phyloP scores from a whole-genome alignment of 2,329 filamentous ascomycete genomes.

The Epichloe aotearoae region DNA sequence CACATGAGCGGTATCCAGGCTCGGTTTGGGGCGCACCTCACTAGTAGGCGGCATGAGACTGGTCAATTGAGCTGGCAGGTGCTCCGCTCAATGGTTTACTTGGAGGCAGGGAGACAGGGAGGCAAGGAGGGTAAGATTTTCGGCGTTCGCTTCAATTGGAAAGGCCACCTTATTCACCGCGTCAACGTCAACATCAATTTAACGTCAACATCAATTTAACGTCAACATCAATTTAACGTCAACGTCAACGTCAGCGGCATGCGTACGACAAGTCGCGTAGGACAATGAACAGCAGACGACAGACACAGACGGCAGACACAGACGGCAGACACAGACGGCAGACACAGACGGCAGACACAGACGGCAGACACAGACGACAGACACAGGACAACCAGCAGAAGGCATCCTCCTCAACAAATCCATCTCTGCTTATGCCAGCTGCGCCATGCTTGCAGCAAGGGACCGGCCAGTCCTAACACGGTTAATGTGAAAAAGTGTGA shows the following conservation, averaged over 20 bases:
- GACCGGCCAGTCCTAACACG: slow-evolving; percentile 16
- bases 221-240: too few relatives aligned
- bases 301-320: too few relatives aligned
- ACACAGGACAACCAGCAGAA: not conserved
- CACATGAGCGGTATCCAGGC: not conserved
- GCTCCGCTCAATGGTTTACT: not conserved
- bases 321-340: too few relatives aligned
- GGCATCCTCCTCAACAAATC: too few relatives aligned
- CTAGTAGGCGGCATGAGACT: not conserved
- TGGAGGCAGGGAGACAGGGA: not conserved
- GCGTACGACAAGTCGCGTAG: not conserved
- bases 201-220: not conserved
- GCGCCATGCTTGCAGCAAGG: not conserved
- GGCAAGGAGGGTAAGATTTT: not conserved
- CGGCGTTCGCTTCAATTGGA: not conserved
- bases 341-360: not conserved
- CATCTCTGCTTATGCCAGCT: not conserved
- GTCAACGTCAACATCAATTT: not conserved
- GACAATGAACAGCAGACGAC: not conserved
- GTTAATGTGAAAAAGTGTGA: slow-evolving; percentile 20
- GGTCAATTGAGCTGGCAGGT: slow-evolving; percentile 1
- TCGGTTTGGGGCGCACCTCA: not conserved
- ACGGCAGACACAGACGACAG: too few relatives aligned
- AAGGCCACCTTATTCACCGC: not conserved
- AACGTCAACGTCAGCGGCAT: not conserved